Evolutionary conservation across 106 monocot species (phyloP).

Genomic region (Agapanthus africanus): DNA sequence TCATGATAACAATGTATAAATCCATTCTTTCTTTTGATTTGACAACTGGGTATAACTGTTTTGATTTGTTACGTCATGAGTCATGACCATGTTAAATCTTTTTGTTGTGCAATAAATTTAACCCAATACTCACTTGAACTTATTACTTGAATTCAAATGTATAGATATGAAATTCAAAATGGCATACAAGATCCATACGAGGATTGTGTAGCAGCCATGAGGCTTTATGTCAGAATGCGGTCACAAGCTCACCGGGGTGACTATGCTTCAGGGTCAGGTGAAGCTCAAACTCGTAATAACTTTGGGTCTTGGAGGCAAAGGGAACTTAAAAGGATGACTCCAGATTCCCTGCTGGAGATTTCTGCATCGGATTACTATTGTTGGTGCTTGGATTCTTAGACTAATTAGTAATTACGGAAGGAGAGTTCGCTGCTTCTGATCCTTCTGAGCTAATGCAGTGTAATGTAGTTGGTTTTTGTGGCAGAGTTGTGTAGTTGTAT

Average conservation of each 20-base stretch:
- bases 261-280: slow-evolving; percentile 12
- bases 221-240: slow-evolving; percentile 42
- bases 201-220: slow-evolving; percentile 53
- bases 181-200: slow-evolving; percentile 48
- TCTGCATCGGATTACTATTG: slow-evolving; percentile 48
- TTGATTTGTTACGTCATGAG: too few species aligned
- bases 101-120: too few species aligned
- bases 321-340: slow-evolving; percentile 50
- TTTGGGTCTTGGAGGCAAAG: slow-evolving; percentile 40
- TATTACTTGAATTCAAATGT: neutral
- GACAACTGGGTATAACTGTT: too few species aligned
- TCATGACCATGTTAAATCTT: too few species aligned
- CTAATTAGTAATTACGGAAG: neutral
- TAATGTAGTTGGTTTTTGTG: too few species aligned
- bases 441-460: too few species aligned
- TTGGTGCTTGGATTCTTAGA: slow-evolving; percentile 43
- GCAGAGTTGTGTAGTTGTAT: too few species aligned
- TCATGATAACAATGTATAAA: too few species aligned
- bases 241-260: slow-evolving; percentile 25
- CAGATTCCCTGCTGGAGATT: slow-evolving; percentile 30
- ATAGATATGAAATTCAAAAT: slow-evolving; percentile 52
- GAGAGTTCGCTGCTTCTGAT: too few species aligned
- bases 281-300: slow-evolving; percentile 23
- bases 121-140: slow-evolving; percentile 6
- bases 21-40: too few species aligned